Evolutionary conservation across 805 yeast species (phyloP), one percentile per base, ranked within the genome.

Genomic region (Spathaspora hagerdaliae): DNA sequence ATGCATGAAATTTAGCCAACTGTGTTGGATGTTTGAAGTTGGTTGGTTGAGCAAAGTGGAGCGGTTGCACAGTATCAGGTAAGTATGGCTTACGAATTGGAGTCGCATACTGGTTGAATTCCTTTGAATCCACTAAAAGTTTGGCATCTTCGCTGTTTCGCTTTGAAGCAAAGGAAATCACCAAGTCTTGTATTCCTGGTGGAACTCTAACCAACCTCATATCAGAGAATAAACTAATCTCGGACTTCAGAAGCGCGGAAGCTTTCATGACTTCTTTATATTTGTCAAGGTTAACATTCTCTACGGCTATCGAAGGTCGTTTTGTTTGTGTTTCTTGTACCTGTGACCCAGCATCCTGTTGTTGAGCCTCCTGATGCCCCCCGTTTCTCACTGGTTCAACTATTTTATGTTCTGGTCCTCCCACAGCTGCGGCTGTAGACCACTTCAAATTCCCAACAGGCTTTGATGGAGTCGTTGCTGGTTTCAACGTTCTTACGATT

Each of bases 371-470:
- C 24, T 19, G 31, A 32, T 38, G 29, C 11, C 14, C 31, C 10
- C 33, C 36, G 24, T 29, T 31, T 11, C 31, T 27, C 10, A 36
- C 44, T 41, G 48, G 45, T 32, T 41, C 47, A 15, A 40, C 33
- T 12, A 45, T 36, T 24, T 40, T 39, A 14, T 39, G 33, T 11
- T 49, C 48, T 5, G 47, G 39, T 12, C 38, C 36, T 19, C 50
- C 51, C 9, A 61, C 74, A 6, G 77, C 77, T 5, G 81, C 82
- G 5, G 81, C 81, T 1, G 80, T 66, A 0, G 83, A 70, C 71
- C 82, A 80, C 55, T 79, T 79, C 43, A 80, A 60, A 40, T 75
- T 79, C 11, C 80, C 79, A 7, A 75, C 69, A 7, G 81, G 79
- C 52, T 74, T 74, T 1, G 74, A 61, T 10, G 83, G 84, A 6